Evolutionary conservation across 148 eudicot species (phyloP).

Genomic region (Rhododendron molle): DNA sequence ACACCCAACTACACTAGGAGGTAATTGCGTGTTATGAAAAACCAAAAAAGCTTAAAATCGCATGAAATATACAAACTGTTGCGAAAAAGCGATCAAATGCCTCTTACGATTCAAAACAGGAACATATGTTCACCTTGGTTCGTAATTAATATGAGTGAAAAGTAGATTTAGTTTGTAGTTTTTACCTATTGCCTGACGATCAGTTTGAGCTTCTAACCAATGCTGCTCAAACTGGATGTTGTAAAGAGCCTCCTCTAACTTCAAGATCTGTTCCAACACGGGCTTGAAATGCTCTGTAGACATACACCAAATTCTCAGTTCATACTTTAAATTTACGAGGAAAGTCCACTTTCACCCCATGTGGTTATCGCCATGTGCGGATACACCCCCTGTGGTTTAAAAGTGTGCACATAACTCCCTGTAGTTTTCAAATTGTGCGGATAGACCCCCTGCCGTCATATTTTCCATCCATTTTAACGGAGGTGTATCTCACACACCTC

Average conservation of each 20-base stretch:
- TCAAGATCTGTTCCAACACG: conserved; percentile 69
- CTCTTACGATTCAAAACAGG: background rate
- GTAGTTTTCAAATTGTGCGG: no score
- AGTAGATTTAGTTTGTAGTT: background rate
- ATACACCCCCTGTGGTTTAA: no score
- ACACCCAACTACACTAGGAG: background rate
- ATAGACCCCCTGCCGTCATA: no score
- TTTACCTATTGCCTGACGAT: conserved; percentile 87
- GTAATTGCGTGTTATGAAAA: background rate
- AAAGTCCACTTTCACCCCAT: no score
- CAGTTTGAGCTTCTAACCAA: conserved; percentile 90
- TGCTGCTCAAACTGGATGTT: conserved; percentile 96
- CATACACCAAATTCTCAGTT: background rate
- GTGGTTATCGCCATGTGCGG: no score
- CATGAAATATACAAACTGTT: background rate
- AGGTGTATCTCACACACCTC: no score
- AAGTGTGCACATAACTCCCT: no score
- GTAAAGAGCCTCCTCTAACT: conserved; percentile 81
- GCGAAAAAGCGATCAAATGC: background rate
- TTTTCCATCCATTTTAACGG: no score
- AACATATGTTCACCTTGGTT: background rate
- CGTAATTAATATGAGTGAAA: background rate
- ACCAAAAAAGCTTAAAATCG: background rate
- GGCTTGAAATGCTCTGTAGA: conserved; percentile 90
- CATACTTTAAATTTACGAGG: background rate